phyloP scores from a whole-genome alignment of 1,284 basidiomycete species.

The Ceratobasidium sp. region DNA sequence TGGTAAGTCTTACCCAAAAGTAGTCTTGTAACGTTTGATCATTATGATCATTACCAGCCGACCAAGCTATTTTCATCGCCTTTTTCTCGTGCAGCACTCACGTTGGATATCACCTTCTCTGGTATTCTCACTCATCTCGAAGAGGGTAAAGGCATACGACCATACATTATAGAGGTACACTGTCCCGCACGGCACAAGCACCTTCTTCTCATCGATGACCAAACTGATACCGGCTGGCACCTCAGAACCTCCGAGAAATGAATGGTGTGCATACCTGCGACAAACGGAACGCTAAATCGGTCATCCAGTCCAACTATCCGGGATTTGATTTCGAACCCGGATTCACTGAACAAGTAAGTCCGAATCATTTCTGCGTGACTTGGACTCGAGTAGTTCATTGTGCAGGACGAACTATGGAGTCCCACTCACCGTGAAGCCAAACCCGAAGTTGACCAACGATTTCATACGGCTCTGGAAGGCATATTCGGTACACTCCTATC shows the following conservation, averaged over 20 bases:
- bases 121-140: conserved; percentile 45
- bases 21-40: neutral
- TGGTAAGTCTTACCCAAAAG: neutral
- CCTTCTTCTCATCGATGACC: neutral
- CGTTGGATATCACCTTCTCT: conserved; percentile 69
- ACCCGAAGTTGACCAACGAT: conserved; percentile 60
- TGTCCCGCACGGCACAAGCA: conserved; percentile 37
- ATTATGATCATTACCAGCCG: conserved; percentile 51
- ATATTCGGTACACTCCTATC: conserved; percentile 57
- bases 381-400: neutral
- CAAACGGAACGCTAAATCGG: conserved; percentile 62
- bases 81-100: conserved; percentile 72
- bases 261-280: conserved; percentile 79
- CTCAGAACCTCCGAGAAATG: conserved; percentile 68
- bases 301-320: conserved; percentile 65
- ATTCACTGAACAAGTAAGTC: conserved; percentile 66
- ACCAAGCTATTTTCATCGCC: conserved; percentile 73
- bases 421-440: conserved; percentile 68
- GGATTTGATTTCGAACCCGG: conserved; percentile 66
- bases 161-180: conserved; percentile 62
- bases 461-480: conserved; percentile 61
- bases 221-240: neutral
- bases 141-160: conserved; percentile 45
- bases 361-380: neutral
- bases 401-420: conserved; percentile 64